phyloP scores from a whole-genome alignment of 495 filamentous ascomycete genomes.

The Daldinia childiae region DNA sequence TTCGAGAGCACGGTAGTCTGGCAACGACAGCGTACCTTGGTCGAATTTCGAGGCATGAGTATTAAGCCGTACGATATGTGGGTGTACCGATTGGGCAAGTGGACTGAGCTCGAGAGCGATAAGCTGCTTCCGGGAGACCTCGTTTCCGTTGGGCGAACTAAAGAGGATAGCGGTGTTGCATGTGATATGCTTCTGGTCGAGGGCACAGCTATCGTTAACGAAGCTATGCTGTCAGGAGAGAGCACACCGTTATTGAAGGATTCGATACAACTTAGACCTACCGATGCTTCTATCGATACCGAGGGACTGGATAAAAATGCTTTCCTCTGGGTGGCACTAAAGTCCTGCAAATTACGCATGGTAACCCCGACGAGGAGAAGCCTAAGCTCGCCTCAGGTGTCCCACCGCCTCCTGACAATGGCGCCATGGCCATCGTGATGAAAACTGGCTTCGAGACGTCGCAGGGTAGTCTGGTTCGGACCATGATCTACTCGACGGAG shows the following conservation, averaged over 20 bases:
- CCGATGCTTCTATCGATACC: constrained; percentile 82
- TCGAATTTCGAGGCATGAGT: constrained; percentile 98
- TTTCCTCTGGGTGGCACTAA: constrained; percentile 96
- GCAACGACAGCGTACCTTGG: constrained; percentile 97
- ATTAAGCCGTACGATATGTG: constrained; percentile 97
- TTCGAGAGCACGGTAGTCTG: constrained; percentile 99
- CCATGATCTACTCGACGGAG: constrained; percentile 99
- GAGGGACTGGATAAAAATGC: constrained; percentile 96
- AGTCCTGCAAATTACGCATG: constrained; percentile 92
- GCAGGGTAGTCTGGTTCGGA: constrained; percentile 95
- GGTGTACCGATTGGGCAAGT: constrained; percentile 85
- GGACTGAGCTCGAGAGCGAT: constrained; percentile 91
- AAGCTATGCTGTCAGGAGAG: constrained; percentile 98
- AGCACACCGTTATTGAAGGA: constrained; percentile 97
- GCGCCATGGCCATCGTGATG: constrained; percentile 90
- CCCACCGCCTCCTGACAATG: constrained; percentile 80
- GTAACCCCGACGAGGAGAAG: constrained; percentile 75
- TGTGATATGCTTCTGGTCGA: constrained; percentile 97
- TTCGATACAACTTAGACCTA: constrained; percentile 89
- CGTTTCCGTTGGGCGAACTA: constrained; percentile 91
- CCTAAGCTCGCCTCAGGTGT: constrained; percentile 77
- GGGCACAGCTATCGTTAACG: constrained; percentile 96
- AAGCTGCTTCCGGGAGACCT: constrained; percentile 96
- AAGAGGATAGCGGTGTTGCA: constrained; percentile 95
- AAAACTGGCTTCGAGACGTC: constrained; percentile 99